phyloP scores from a whole-genome alignment of 139 green algal species.

The Coelastrella sp. region DNA sequence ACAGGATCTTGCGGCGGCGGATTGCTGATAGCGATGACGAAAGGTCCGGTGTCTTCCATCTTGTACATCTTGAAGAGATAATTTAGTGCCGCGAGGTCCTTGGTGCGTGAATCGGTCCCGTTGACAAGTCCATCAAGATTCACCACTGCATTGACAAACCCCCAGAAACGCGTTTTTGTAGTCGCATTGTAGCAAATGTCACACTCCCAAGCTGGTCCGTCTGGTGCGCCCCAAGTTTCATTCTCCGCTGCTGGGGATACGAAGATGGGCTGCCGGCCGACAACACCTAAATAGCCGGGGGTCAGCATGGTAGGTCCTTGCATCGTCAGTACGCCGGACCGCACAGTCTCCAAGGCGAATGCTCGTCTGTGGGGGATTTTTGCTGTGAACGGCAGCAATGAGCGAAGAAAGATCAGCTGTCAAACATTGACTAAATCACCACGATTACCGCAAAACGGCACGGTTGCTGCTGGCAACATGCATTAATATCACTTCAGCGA shows the following conservation, averaged over 20 bases:
- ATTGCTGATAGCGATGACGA: not conserved
- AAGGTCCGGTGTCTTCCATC: not conserved
- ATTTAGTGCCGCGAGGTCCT: not conserved
- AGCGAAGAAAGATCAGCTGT: too few species aligned
- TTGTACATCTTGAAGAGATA: slow-evolving; percentile 3
- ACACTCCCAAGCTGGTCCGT: not conserved
- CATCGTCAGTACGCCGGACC: slow-evolving; percentile 4
- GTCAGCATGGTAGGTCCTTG: slow-evolving; percentile 32
- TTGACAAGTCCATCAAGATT: slow-evolving; percentile 14
- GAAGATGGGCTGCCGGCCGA: slow-evolving; percentile 33
- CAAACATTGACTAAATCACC: too few species aligned
- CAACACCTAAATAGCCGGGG: slow-evolving; percentile 30
- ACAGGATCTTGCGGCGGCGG: not conserved
- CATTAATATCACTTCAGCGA: too few species aligned
- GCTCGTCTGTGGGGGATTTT: too few species aligned
- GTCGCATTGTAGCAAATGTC: not conserved
- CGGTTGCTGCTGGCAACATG: too few species aligned
- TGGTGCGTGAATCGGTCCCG: not conserved
- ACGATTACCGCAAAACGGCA: too few species aligned
- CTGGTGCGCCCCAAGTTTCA: slow-evolving; percentile 26
- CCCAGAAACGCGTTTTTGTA: slow-evolving; percentile 15
- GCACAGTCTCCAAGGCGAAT: slow-evolving; percentile 10
- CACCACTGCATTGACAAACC: slow-evolving; percentile 31
- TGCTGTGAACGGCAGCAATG: too few species aligned
- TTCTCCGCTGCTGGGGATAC: not conserved